These are phyloP conservation scores for Linum usitatissimum DNA, from an alignment of 345 rosid species.

Conservation along the genomic window DNA sequence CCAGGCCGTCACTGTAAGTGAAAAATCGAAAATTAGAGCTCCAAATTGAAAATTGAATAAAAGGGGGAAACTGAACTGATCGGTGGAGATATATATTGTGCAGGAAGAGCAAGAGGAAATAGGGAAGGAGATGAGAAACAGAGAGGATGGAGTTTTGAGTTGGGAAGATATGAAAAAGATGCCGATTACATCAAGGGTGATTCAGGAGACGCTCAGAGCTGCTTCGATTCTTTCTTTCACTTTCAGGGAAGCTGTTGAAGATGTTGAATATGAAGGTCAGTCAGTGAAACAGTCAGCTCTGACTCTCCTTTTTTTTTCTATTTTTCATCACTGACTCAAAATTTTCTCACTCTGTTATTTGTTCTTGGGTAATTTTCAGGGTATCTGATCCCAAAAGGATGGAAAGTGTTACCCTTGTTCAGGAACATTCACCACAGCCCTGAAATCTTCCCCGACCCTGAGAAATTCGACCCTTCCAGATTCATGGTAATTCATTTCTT, in stretches of 20 bases:
- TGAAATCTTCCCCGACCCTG: conserved; percentile 32
- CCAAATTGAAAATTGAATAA: no score
- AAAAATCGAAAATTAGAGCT: no score
- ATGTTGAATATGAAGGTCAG: conserved; percentile 75
- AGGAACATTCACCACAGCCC: conserved; percentile 42
- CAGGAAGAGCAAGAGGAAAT: conserved; percentile 75
- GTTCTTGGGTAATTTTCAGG: conserved; percentile 16
- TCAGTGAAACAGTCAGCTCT: not conserved
- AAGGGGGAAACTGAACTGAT: no score
- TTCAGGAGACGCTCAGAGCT: conserved; percentile 71
- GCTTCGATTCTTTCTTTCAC: conserved; percentile 85
- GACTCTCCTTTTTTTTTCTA: conserved; percentile 4
- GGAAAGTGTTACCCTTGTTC: conserved; percentile 50
- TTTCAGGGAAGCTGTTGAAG: conserved; percentile 84
- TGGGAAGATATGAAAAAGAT: conserved; percentile 73
- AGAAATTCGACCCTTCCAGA: conserved; percentile 38
- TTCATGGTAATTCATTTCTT: conserved; percentile 24
- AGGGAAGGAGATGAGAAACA: conserved; percentile 28
- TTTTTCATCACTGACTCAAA: no score
- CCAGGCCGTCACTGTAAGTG: conserved; percentile 64
- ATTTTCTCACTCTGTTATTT: not conserved
- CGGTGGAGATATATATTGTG: no score
- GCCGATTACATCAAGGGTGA: conserved; percentile 67
- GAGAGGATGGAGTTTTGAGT: conserved; percentile 31
- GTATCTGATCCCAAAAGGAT: conserved; percentile 43